Percentiles rank a stretch among this genome's conserved stretches.
Conservation (phyloP, 345 rosid genomes). For the Nephelium lappaceum region DNA sequence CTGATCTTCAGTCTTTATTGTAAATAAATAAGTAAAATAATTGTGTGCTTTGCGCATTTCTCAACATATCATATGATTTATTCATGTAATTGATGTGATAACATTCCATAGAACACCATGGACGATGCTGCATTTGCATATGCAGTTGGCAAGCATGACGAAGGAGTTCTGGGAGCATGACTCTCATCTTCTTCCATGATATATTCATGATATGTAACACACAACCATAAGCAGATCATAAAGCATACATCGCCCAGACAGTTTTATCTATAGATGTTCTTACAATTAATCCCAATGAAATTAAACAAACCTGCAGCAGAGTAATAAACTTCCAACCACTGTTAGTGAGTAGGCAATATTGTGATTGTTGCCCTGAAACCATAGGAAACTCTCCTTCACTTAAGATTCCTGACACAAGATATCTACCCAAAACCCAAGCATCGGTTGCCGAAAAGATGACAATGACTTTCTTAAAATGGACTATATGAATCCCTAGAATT, state of each 20-base stretch:
- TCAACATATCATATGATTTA: background rate
- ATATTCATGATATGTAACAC: background rate
- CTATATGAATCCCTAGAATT: slow-evolving; percentile 43
- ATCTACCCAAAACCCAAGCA: slow-evolving; percentile 60
- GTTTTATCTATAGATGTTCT: background rate
- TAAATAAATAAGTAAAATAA: background rate
- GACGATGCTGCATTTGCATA: background rate
- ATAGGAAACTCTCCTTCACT: slow-evolving; percentile 34
- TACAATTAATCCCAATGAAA: slow-evolving; percentile 8
- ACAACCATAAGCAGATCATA: background rate
- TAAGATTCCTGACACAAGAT: slow-evolving; percentile 46
- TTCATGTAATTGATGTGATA: background rate
- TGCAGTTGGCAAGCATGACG: background rate
- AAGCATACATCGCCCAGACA: background rate
- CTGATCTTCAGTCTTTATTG: background rate
- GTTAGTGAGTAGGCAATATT: slow-evolving; percentile 56
- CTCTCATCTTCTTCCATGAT: background rate
- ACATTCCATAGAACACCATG: background rate
- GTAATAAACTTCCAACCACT: slow-evolving; percentile 65
- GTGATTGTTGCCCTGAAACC: slow-evolving; percentile 42
- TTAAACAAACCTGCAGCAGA: slow-evolving; percentile 53
- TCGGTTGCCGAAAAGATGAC: slow-evolving; percentile 51
- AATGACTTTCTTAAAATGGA: slow-evolving; percentile 60
- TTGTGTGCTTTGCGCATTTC: background rate
- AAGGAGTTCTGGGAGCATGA: background rate